Conservation (phyloP, 106 monocot genomes). For the Phalaenopsis equestris region DNA sequence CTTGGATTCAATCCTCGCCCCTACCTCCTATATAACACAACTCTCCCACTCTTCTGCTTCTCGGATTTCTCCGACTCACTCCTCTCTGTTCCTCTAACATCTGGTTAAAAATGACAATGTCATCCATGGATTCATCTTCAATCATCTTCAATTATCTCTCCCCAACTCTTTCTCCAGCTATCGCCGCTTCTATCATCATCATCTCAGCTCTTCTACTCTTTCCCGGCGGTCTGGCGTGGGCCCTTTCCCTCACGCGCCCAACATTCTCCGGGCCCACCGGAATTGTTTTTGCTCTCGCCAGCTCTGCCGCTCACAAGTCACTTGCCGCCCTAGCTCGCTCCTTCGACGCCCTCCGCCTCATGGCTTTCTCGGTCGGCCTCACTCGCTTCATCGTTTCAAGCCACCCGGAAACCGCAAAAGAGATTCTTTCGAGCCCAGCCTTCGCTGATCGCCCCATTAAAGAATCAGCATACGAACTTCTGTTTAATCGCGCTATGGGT, state of each 20-base stretch:
- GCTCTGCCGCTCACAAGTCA: constrained; percentile 1
- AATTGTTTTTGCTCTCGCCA: not conserved
- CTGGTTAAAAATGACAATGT: not conserved
- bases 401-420: constrained; percentile 19
- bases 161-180: constrained; percentile 2
- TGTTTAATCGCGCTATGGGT: constrained; percentile 20
- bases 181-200: constrained; percentile 1
- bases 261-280: constrained; percentile 8
- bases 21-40: not conserved
- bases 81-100: not conserved
- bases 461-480: constrained; percentile 15
- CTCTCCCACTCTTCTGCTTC: not conserved
- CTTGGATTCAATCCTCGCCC: too few species aligned
- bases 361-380: constrained; percentile 25
- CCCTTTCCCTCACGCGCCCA: not conserved
- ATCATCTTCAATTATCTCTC: not conserved
- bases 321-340: constrained; percentile 1
- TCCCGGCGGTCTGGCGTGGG: constrained; percentile 17
- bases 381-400: constrained; percentile 18
- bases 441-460: constrained; percentile 19
- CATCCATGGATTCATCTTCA: not conserved
- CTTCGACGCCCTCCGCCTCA: constrained; percentile 5
- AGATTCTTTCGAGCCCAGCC: constrained; percentile 11
- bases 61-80: not conserved
- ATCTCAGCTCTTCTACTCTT: constrained; percentile 1